Conservation (phyloP, 352 stramenopile genomes). For the Pythium plurisporium region DNA sequence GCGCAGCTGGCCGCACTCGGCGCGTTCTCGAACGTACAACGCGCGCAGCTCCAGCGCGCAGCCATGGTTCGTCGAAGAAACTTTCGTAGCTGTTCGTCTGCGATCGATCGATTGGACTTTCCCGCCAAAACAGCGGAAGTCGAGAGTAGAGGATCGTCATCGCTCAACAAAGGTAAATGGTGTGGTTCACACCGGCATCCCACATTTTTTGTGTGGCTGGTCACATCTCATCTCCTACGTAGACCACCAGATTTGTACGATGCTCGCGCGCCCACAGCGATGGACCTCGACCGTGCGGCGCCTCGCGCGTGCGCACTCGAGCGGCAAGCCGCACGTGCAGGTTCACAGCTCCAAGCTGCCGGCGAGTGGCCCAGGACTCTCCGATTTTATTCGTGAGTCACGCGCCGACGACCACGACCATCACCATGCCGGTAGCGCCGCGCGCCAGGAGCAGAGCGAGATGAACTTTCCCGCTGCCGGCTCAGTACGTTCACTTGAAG, state of each 20-base stretch:
- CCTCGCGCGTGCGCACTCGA: conserved; percentile 28
- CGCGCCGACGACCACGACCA: conserved; percentile 24
- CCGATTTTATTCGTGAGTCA: conserved; percentile 67
- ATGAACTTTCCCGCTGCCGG: conserved; percentile 65
- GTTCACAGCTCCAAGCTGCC: conserved; percentile 41
- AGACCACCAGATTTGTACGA: not conserved
- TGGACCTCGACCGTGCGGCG: conserved; percentile 11
- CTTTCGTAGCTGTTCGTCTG: conserved; percentile 3
- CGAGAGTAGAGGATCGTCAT: conserved; percentile 1
- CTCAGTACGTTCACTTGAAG: conserved; percentile 49
- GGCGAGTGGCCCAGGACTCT: conserved; percentile 42
- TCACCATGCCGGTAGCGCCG: conserved; percentile 23
- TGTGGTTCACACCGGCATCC: not conserved
- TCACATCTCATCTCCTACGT: conserved; percentile 1
- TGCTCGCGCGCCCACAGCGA: conserved; percentile 18
- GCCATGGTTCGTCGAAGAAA: not conserved
- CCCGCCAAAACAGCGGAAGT: conserved; percentile 12
- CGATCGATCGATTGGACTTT: conserved; percentile 1
- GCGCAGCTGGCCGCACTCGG: conserved; percentile 29
- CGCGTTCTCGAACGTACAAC: conserved; percentile 77
- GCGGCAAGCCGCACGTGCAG: conserved; percentile 27
- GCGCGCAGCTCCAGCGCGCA: conserved; percentile 50
- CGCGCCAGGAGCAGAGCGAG: conserved; percentile 45
- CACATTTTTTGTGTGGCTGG: not conserved
- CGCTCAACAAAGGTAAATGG: conserved; percentile 4